phyloP scores from a whole-genome alignment of 768 basidiomycete species.

The Suillus bovinus region DNA sequence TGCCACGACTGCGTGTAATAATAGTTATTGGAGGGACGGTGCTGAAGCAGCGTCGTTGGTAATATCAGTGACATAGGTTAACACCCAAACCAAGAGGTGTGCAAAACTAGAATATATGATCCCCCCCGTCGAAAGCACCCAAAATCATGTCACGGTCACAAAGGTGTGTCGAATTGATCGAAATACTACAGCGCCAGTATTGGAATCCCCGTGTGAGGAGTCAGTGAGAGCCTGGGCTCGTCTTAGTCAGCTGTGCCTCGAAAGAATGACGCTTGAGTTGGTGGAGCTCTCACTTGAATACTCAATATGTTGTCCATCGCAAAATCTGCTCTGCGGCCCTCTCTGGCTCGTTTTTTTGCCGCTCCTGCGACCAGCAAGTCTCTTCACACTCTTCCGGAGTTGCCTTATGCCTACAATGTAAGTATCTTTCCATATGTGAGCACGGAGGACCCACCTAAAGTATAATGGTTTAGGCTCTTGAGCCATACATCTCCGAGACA shows the following conservation, averaged over 20 bases:
- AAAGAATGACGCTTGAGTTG: not conserved
- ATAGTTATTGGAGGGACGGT: too few relatives aligned
- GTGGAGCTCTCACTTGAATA: slow-evolving; percentile 7
- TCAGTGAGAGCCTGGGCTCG: not conserved
- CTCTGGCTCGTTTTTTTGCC: slow-evolving; percentile 46
- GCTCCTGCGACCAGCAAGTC: slow-evolving; percentile 43
- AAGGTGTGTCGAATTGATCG: too few relatives aligned
- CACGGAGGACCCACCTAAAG: slow-evolving; percentile 1
- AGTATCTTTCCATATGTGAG: slow-evolving; percentile 22
- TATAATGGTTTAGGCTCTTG: slow-evolving; percentile 63
- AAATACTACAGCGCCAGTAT: too few relatives aligned
- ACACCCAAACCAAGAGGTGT: too few relatives aligned
- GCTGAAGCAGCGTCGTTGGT: too few relatives aligned
- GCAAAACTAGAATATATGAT: too few relatives aligned
- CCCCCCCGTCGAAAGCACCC: too few relatives aligned
- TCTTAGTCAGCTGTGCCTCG: not conserved
- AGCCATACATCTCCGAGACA: slow-evolving; percentile 86
- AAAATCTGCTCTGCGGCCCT: slow-evolving; percentile 43
- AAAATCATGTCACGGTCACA: too few relatives aligned
- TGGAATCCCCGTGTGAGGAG: too few relatives aligned
- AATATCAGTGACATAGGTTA: too few relatives aligned
- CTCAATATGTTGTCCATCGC: slow-evolving; percentile 51
- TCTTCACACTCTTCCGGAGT: slow-evolving; percentile 72
- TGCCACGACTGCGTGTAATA: too few relatives aligned
- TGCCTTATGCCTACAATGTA: slow-evolving; percentile 83